A percentile compares a stretch with the other conserved stretches of the same genome.
Evolutionary conservation across 2,329 filamentous ascomycete species (phyloP).

Genomic region (Diplodia intermedia): DNA sequence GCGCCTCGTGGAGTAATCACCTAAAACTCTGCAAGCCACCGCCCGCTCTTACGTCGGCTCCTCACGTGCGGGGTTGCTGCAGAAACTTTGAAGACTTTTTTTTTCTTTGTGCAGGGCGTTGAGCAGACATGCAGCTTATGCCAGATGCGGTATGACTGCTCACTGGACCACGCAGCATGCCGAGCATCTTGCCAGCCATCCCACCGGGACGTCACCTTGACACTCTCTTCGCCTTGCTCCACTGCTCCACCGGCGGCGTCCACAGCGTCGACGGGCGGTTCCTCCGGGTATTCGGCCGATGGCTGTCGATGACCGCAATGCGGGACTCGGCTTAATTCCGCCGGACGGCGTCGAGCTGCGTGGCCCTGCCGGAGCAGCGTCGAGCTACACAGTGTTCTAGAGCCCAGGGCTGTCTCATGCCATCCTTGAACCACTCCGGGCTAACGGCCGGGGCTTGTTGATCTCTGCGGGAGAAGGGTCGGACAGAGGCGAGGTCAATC

Average conservation of each 20-base stretch:
- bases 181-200: background rate
- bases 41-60: background rate
- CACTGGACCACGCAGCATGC: background rate
- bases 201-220: slow-evolving; percentile 7
- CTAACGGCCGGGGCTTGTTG: background rate
- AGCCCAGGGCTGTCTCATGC: background rate
- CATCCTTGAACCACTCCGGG: background rate
- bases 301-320: background rate
- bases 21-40: slow-evolving; percentile 29
- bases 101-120: slow-evolving; percentile 14
- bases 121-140: slow-evolving; percentile 11
- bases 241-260: slow-evolving; percentile 10
- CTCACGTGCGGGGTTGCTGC: slow-evolving; percentile 24
- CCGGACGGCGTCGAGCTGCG: background rate
- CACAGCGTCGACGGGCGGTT: slow-evolving; percentile 2
- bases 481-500: background rate
- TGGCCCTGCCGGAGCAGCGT: background rate
- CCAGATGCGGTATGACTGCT: slow-evolving; percentile 11
- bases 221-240: background rate
- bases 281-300: slow-evolving; percentile 1
- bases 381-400: background rate
- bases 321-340: slow-evolving; percentile 7
- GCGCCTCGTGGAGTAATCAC: background rate
- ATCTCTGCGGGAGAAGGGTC: background rate
- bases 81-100: slow-evolving; percentile 11